These are phyloP conservation scores for Fomitiporia mediterranea DNA, from an alignment of 1,284 basidiomycete genomes.

Conservation along the genomic window DNA sequence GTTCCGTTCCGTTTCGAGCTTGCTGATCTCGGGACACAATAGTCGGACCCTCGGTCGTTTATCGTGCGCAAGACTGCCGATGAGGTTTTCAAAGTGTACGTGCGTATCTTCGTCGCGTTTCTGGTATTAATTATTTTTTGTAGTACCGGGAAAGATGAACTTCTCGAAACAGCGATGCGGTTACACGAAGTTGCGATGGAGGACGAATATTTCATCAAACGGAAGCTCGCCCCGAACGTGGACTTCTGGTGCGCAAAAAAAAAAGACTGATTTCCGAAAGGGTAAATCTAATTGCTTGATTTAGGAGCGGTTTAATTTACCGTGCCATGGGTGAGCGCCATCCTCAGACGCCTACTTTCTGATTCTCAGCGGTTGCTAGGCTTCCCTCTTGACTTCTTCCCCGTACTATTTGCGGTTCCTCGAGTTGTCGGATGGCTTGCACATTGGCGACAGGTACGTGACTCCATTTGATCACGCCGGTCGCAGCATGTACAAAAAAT, in stretches of 20 bases:
- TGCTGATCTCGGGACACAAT: background rate
- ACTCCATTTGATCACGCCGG: background rate
- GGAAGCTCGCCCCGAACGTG: slow-evolving; percentile 76
- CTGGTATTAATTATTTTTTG: slow-evolving; percentile 11
- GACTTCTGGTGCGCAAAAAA: slow-evolving; percentile 70
- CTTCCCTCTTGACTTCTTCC: slow-evolving; percentile 88
- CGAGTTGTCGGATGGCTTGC: slow-evolving; percentile 88
- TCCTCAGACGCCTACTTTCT: slow-evolving; percentile 4
- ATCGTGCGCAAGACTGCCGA: slow-evolving; percentile 85
- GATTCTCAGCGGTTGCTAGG: slow-evolving; percentile 38
- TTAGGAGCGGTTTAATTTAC: slow-evolving; percentile 72
- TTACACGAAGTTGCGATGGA: slow-evolving; percentile 84
- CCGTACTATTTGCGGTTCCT: slow-evolving; percentile 84
- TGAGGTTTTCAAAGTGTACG: slow-evolving; percentile 80
- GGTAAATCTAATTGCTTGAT: background rate
- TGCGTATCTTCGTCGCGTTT: slow-evolving; percentile 1
- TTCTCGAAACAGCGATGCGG: slow-evolving; percentile 83
- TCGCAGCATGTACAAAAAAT: background rate
- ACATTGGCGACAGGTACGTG: slow-evolving; percentile 76
- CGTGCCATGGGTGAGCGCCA: slow-evolving; percentile 71
- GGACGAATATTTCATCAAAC: slow-evolving; percentile 79
- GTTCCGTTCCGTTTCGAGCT: background rate
- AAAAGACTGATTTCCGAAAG: slow-evolving; percentile 7
- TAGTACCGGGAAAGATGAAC: slow-evolving; percentile 75
- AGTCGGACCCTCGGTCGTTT: slow-evolving; percentile 84